Evolutionary conservation across 495 filamentous ascomycete species (phyloP), one percentile per base, ranked within the genome.

Genomic region (Letharia lupina): DNA sequence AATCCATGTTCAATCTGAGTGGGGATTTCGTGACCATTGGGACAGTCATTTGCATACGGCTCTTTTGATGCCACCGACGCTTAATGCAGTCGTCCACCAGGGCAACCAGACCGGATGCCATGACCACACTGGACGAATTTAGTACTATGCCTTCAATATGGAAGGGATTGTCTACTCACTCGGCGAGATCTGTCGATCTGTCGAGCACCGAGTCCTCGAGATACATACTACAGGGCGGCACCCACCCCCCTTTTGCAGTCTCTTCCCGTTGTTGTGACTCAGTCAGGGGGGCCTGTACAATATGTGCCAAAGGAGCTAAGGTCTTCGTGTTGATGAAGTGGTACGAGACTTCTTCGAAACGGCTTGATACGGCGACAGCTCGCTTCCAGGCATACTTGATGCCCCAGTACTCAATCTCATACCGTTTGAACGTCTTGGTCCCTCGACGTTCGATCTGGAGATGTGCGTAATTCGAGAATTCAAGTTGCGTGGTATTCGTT

Each of bases 401-500:
- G 44, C 89, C 89, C 92, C 92, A 96, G 79, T 94, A 96, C 75
- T 95, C 89, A 69, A 91, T 95, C 63, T 92, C 89, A 75, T 96
- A 96, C 67, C 86, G 86, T 76, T 91, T 95, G 63, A 82, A 82
- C 40, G 83, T 78, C 69, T 86, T 89, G 39, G 82, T 77, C 13
- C 91, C 90, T 54, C 85, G 82, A 45, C 91, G 83, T 67, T 81
- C 86, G 64, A 98, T 78, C 67, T 96, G 90, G 40, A 97, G 86
- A 72, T 94, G 91, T 13, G 94, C 94, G 73, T 98, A 98, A 77
- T 98, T 98, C 64, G 91, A 94, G 75, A 96, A 98, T 71, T 98
- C 93, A 44, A 98, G 82, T 73, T 90, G 88, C 69, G 89, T 89
- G 50, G 82, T 89, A 72, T 96, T 93, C 60, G 84, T 87, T 47